Base-by-base conservation (phyloP, 2,329 filamentous ascomycete species). In the Paramyrothecium sp. region DNA sequence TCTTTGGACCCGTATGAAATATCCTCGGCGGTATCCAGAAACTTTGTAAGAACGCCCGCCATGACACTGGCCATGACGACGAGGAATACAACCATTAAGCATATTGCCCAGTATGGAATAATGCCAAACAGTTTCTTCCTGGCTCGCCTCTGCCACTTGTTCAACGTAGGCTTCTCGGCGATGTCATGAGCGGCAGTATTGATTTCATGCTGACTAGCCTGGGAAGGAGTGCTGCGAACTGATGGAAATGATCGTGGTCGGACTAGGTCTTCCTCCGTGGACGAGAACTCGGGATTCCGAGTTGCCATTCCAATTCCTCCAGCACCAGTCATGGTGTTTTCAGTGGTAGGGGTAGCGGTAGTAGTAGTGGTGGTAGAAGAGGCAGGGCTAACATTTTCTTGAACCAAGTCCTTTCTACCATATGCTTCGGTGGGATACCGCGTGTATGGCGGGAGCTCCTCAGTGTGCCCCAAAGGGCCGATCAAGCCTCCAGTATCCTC, bases 401-500 rank as follows among this genome's bases (percentile, higher is more conserved):
- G 26, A 30, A 30, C 26, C 26, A 34, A 22, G 20, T 10, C 34
- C 23, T 22, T 54, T 16, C 26, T 49, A 13, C 69, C 82, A 73
- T 75, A 88, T 1, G 78, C 78, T 56, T 91, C 89, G 54, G 96
- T 90, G 2, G 93, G 91, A 72, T 96, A 97, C 70, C 92, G 83
- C 16, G 91, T 91, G 69, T 98, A 98, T 1, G 94, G 94, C 13
- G 94, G 94, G 19, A 97, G 78, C 71, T 96, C 91, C 73, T 98
- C 94, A 1, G 90, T 89, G 69, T 97, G 92, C 1, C 93, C 93
- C 67, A 96, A 87, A 0, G 90, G 90, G 1, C 92, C 92, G 54
- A 97, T 89, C 55, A 97, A 85, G 69, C 93, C 92, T 51, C 89
- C 91, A n/a, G 85, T 79, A 65, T 97, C 93, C 73, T 97, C 92